Percentiles rank a stretch among this genome's conserved stretches.
Evolutionary conservation across 2,329 filamentous ascomycete species (phyloP).

Genomic region (Fusarium sp.): DNA sequence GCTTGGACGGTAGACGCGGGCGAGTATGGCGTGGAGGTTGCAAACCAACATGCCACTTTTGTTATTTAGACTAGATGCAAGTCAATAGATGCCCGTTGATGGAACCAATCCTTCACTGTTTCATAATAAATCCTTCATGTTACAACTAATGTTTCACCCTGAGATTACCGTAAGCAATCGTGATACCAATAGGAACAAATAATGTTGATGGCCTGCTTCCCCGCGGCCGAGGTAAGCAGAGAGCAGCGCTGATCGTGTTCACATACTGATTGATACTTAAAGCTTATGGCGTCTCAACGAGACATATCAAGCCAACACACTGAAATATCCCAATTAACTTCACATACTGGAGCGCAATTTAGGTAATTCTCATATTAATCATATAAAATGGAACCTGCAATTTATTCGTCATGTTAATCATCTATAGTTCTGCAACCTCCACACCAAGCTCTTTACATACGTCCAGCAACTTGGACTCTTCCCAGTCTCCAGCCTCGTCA

Average conservation of each 20-base stretch:
- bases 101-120: rapidly evolving
- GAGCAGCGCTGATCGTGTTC: not conserved
- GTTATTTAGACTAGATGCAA: not conserved
- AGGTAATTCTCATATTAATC: rapidly evolving
- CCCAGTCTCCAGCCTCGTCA: constrained; percentile 35
- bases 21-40: not conserved
- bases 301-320: too few species aligned
- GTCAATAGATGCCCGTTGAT: rapidly evolving
- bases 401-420: rapidly evolving
- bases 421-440: not conserved
- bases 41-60: not conserved
- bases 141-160: rapidly evolving
- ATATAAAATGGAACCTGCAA: rapidly evolving
- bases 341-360: too few species aligned
- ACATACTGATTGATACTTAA: too few species aligned
- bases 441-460: not conserved
- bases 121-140: rapidly evolving
- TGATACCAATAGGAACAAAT: rapidly evolving
- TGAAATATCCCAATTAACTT: too few species aligned
- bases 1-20: not conserved
- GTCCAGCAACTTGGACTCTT: not conserved
- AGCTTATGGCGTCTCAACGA: too few species aligned
- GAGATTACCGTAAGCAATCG: not conserved
- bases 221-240: rapidly evolving
- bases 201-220: rapidly evolving